Percentiles rank a stretch among this genome's conserved stretches.
phyloP scores from a whole-genome alignment of 257 asterid species.

The Anisodus tanguticus region DNA sequence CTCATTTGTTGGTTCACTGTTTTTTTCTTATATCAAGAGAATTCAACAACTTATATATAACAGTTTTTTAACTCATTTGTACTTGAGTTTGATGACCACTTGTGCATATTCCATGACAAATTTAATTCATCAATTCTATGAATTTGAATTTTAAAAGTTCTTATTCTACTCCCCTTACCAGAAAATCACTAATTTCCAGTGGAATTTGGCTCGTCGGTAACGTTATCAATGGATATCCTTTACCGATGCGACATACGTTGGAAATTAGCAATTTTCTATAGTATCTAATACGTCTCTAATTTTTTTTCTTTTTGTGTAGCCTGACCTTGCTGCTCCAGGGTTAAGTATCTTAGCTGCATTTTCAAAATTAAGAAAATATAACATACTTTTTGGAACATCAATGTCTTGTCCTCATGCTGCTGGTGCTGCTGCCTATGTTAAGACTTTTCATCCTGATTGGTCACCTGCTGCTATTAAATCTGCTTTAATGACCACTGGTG shows the following conservation, averaged over 20 bases:
- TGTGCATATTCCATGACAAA: too few species aligned
- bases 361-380: slow-evolving; percentile 42
- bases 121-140: too few species aligned
- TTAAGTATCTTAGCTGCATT: slow-evolving; percentile 67
- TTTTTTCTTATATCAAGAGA: neutral
- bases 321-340: slow-evolving; percentile 84
- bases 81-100: too few species aligned
- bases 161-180: too few species aligned
- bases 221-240: too few species aligned
- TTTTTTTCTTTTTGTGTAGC: slow-evolving; percentile 41
- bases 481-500: slow-evolving; percentile 80
- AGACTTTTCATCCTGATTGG: slow-evolving; percentile 70
- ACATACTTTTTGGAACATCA: slow-evolving; percentile 69
- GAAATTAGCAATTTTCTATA: too few species aligned
- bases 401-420: slow-evolving; percentile 84
- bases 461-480: slow-evolving; percentile 77
- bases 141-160: too few species aligned
- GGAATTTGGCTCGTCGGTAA: too few species aligned
- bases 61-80: too few species aligned
- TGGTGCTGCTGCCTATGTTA: slow-evolving; percentile 73
- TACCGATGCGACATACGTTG: too few species aligned
- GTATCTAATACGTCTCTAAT: neutral
- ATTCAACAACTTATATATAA: too few species aligned
- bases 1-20: neutral
- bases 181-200: too few species aligned